Evolutionary conservation across 495 filamentous ascomycete genomes (phyloP).

Genomic region (Penicillium atrosanguineum): DNA sequence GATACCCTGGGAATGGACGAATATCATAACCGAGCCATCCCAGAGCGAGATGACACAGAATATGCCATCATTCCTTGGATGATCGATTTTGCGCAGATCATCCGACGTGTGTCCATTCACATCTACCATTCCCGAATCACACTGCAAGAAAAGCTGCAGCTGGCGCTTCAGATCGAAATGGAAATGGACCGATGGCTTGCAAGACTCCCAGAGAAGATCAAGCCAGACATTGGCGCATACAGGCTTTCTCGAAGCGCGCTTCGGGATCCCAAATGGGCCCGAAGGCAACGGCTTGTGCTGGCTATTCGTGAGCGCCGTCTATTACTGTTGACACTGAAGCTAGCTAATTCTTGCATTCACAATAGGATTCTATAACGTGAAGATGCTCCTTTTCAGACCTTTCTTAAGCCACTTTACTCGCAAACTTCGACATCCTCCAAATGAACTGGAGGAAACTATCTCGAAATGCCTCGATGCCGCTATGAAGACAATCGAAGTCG

Average conservation of each 20-base stretch:
- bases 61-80: constrained; percentile 44
- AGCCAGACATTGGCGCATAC: constrained; percentile 29
- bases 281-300: constrained; percentile 36
- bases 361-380: constrained; percentile 41
- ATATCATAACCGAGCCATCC: constrained; percentile 41
- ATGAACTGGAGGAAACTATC: constrained; percentile 33
- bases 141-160: constrained; percentile 36
- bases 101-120: constrained; percentile 39
- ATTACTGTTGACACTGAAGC: not conserved
- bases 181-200: constrained; percentile 40
- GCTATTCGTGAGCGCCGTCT: constrained; percentile 31
- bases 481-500: constrained; percentile 39
- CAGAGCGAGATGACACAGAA: constrained; percentile 36
- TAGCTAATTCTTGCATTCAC: not conserved
- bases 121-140: constrained; percentile 42
- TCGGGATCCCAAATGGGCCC: constrained; percentile 41
- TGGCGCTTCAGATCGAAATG: constrained; percentile 36
- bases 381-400: constrained; percentile 40
- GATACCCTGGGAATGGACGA: constrained; percentile 45
- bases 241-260: constrained; percentile 23
- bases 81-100: constrained; percentile 42
- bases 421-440: constrained; percentile 31
- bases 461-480: constrained; percentile 38
- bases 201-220: constrained; percentile 32
- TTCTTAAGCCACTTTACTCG: constrained; percentile 39